Evolutionary conservation across 73 alveolate genomes (phyloP), one percentile per base, ranked within the genome.

Genomic region (Paraurostyla sp.): DNA sequence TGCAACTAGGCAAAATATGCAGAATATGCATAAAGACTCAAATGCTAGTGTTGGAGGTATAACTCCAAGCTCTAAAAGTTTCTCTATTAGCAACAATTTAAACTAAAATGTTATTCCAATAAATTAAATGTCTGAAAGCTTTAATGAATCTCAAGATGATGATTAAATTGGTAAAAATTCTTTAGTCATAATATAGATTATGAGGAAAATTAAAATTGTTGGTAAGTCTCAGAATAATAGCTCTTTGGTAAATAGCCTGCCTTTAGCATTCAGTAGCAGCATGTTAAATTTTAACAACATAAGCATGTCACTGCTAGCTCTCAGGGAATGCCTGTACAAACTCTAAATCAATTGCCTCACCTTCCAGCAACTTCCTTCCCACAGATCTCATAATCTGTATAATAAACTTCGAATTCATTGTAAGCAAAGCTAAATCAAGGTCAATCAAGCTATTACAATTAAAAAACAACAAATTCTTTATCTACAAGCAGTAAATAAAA

Each of bases 181-280:
- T 9, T 52, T 15, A 27, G 51, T 32, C 54, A 62, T 62, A 62
- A 13, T 62, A 11, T 9, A 29, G 46, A 62, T 43, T 25, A 15
- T 15, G 51, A 33, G 30, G 80, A 62, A 25, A 62, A 4, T 13
- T 25, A 32, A 32, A 33, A 62, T 27, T 62, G 51, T 33, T 62
- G 80, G 80, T 29, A 62, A 32, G 80, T 36, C 46, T 16, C 80
- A 15, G 80, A 62, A 33, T 23, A 43, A 6, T 62, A 62, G 16
- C 51, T 62, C 3, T 62, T 62, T 62, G 80, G 80, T 11, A 16
- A 9, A 32, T 62, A 62, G 27, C 51, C 80, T 9, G 15, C 80
- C 3, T 33, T 7, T 13, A 62, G 23, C 80, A 62, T 32, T 62
- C 27, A 62, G 51, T 33, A 62, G 30, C 80, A 62, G 80, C 80